Percentiles rank a stretch among this genome's conserved stretches.
These are phyloP conservation scores for Histomonas meleagridis DNA, from an alignment of 208 protist genomes.

Conservation along the genomic window DNA sequence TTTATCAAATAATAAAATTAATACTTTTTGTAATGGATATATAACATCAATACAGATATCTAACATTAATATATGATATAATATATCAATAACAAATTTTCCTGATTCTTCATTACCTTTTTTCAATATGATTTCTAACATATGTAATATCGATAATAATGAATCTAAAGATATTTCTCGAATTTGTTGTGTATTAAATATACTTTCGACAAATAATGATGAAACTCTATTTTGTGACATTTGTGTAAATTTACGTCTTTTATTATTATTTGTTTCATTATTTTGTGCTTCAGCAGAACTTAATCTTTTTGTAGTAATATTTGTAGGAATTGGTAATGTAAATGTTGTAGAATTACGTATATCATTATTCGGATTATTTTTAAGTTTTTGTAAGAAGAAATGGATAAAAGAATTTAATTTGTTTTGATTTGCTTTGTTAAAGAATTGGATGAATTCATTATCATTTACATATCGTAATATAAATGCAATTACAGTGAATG, in stretches of 20 bases:
- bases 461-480: not conserved
- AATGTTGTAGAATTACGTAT: too few species aligned
- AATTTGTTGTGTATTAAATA: not conserved
- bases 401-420: too few species aligned
- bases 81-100: not conserved
- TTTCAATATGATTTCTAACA: not conserved
- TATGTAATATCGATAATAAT: not conserved
- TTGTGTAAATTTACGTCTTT: too few species aligned
- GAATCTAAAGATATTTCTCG: not conserved
- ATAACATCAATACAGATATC: not conserved
- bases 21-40: not conserved
- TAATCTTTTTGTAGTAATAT: too few species aligned
- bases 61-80: not conserved
- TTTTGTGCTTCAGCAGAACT: too few species aligned
- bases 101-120: not conserved
- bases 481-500: not conserved
- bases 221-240: too few species aligned
- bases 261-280: too few species aligned
- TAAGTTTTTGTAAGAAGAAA: too few species aligned
- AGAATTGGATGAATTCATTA: not conserved
- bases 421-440: not conserved
- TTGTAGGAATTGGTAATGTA: too few species aligned
- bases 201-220: too few species aligned
- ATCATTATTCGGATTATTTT: too few species aligned
- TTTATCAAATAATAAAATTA: not conserved